Base-by-base conservation (phyloP, 2,329 filamentous ascomycete genomes). In the Drechslerella stenobrocha region DNA sequence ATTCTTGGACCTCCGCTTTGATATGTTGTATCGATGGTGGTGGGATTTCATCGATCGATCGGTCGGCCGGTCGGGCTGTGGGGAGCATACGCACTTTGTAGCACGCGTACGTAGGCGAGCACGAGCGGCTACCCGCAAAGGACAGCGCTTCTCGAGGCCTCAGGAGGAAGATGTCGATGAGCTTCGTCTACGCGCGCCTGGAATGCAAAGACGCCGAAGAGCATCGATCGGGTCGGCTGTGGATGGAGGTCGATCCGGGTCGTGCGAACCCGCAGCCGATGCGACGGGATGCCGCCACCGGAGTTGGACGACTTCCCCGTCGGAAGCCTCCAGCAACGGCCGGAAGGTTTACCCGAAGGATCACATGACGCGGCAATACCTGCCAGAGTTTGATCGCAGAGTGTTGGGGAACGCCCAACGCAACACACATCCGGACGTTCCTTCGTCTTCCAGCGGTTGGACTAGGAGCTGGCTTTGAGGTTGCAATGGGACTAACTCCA, bases 401-500 rank as follows among this genome's bases (percentile, higher is more conserved):
- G 15, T 50, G 48, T 59, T 66, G 61, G 48, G 58, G 51, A 55
- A 55, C 56, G 26, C 58, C 47, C 52, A 66, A 59, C 61, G 50
- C 52, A 66, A 66, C 61, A 35, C 61, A 66, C 53, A 48, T 34
- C 26, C 9, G 22, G 40, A n/a, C n/a, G n/a, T n/a, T n/a, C n/a
- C n/a, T n/a, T n/a, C 32, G 30, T 46, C 42, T 18, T 42, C 13
- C n/a, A 42, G 18, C 22, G 37, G 11, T 15, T 37, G 13, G 34
- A 4, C 4, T 13, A 13, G 3, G 34, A 9, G 34, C 13, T 6
- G 13, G 30, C 3, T 13, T 37, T 37, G n/a, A n/a, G n/a, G n/a
- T n/a, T n/a, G n/a, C n/a, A n/a, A n/a, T n/a, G n/a, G n/a, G n/a
- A n/a, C n/a, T n/a, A n/a, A n/a, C n/a, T n/a, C n/a, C n/a, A n/a